Conservation (phyloP, 1,284 basidiomycete genomes). For the Phellinidium pouzarii region DNA sequence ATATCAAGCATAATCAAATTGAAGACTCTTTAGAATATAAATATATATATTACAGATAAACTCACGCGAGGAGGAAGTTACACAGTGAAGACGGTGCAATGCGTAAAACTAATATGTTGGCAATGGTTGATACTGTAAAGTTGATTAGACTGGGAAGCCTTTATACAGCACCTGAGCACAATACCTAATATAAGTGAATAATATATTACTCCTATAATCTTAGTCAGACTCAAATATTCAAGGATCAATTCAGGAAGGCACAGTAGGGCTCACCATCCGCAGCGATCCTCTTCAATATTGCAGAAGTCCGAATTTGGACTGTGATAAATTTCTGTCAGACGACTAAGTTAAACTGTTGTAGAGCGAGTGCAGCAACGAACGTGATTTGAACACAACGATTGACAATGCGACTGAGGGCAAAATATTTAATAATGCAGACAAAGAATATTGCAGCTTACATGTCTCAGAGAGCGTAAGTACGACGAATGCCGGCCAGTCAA, state of each 20-base stretch:
- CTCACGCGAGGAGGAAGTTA: conserved; percentile 4
- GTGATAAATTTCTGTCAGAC: too few species aligned
- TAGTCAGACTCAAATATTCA: background rate
- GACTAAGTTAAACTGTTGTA: background rate
- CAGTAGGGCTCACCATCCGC: background rate
- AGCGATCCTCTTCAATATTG: background rate
- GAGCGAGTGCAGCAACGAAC: background rate
- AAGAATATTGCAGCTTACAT: background rate
- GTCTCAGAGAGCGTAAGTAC: conserved; percentile 5
- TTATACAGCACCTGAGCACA: too few species aligned
- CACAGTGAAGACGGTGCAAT: background rate
- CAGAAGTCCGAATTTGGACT: background rate
- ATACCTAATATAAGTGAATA: background rate
- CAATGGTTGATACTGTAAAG: background rate
- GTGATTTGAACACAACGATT: background rate
- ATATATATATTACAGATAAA: too few species aligned
- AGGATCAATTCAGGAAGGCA: background rate
- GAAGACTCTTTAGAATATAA: background rate
- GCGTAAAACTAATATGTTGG: background rate
- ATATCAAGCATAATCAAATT: background rate
- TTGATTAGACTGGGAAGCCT: background rate
- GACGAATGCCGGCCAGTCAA: background rate
- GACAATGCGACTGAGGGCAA: background rate
- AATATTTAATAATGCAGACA: background rate
- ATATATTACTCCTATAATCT: background rate